Evolutionary conservation across 2,329 filamentous ascomycete species (phyloP), one percentile per base, ranked within the genome.

Genomic region (Fusarium secorum): DNA sequence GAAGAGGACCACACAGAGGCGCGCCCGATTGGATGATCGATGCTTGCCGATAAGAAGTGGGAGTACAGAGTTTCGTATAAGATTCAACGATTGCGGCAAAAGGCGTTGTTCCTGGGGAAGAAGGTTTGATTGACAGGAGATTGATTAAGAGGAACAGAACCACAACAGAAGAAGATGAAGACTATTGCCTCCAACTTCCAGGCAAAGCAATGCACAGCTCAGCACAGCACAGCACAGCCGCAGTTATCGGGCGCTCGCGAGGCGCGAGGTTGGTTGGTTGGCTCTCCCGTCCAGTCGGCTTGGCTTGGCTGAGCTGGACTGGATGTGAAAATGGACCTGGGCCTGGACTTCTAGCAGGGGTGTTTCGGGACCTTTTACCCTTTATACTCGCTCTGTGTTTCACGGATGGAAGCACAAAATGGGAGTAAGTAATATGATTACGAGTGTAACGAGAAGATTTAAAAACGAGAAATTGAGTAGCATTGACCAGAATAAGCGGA

Each of bases 201-300:
- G 35, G 35, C 62, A 52, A 46, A 24, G 33, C 56, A 57, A 38
- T 35, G 30, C 55, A 41, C 22, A 41, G 60, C 58, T 17, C 44
- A 26, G 39, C 39, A n/a, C n/a, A 35, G 26, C 49, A 28, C 26
- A 62, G 61, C 64, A 66, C 64, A 67, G 64, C 64, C 64, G 73
- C 74, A 72, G 66, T 72, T 69, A 38, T 72, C 60, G 58, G 62
- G 64, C 57, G 67, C 63, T 62, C 64, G 46, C 42, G 53, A 63
- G 60, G 65, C 68, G 65, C 66, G 65, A 75, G 74, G 67, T 71
- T 75, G 74, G 72, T 69, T 60, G 44, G 56, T 46, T 36, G 46
- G 48, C 32, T 52, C n/a, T 52, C 54, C 54, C 41, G 52, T 65
- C 62, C 60, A 63, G 52, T 65, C 28, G 63, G 64, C 66, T 73